Evolutionary conservation across 176 grass and related monocot genomes (phyloP).

Genomic region (Guadua angustifolia): DNA sequence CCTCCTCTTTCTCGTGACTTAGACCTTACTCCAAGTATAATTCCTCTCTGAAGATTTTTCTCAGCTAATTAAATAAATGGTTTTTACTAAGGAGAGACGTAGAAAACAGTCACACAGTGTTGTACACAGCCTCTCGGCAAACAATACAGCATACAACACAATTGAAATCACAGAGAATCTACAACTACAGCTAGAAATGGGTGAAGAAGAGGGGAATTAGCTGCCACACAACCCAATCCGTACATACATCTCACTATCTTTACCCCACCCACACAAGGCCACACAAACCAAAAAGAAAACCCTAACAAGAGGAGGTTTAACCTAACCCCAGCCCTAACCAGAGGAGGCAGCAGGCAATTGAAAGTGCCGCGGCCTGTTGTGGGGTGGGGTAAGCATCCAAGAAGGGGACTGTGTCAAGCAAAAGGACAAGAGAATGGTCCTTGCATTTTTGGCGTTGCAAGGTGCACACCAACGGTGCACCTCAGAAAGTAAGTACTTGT

Average conservation of each 20-base stretch:
- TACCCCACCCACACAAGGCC: conserved; percentile 25
- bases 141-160: neutral
- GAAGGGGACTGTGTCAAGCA: conserved; percentile 27
- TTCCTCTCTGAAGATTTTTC: neutral
- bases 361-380: conserved; percentile 1
- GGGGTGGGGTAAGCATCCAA: conserved; percentile 34
- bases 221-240: conserved; percentile 65
- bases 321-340: conserved; percentile 30
- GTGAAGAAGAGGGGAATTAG: conserved; percentile 62
- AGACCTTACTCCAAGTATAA: neutral
- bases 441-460: conserved; percentile 7
- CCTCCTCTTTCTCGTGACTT: neutral
- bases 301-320: conserved; percentile 52
- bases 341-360: neutral
- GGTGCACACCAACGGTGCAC: neutral
- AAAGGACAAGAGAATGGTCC: conserved; percentile 48
- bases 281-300: conserved; percentile 50
- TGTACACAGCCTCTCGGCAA: neutral
- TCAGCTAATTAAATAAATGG: neutral
- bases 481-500: neutral
- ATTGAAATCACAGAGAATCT: conserved; percentile 31
- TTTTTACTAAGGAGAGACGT: neutral
- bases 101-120: neutral
- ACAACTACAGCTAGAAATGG: neutral
- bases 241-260: conserved; percentile 47